These are phyloP conservation scores for Picea mariana DNA, from an alignment of 83 land plant species.

Conservation along the genomic window DNA sequence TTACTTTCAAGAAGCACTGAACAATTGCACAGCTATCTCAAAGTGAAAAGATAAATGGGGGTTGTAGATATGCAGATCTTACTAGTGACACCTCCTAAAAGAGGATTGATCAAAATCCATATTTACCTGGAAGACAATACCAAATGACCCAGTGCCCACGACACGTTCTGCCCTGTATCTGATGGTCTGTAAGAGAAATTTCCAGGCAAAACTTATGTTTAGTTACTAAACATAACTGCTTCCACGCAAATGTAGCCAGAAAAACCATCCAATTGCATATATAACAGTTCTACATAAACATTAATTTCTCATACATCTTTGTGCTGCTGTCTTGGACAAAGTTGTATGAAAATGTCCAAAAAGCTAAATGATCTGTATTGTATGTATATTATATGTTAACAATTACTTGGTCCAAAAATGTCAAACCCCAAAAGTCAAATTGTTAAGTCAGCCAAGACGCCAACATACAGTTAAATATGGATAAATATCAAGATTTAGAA, in stretches of 20 bases:
- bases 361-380: background rate
- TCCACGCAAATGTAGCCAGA: slow-evolving; percentile 4
- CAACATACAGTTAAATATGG: background rate
- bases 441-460: no score
- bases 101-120: background rate
- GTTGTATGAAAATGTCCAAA: background rate
- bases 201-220: background rate
- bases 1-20: background rate
- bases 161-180: slow-evolving; percentile 77
- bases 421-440: no score
- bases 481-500: background rate
- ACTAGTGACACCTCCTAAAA: slow-evolving; percentile 5
- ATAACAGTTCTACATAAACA: background rate
- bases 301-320: background rate
- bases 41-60: slow-evolving; percentile 1
- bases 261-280: background rate
- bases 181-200: slow-evolving; percentile 38
- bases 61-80: background rate
- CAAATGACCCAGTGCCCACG: slow-evolving; percentile 80
- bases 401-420: no score
- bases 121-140: slow-evolving; percentile 69
- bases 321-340: background rate
- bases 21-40: background rate
- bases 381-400: background rate
- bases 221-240: background rate